Percentiles rank a stretch among this genome's conserved stretches.
Conservation (phyloP, 2,329 filamentous ascomycete species). For the Neocatenulostroma microsporum region DNA sequence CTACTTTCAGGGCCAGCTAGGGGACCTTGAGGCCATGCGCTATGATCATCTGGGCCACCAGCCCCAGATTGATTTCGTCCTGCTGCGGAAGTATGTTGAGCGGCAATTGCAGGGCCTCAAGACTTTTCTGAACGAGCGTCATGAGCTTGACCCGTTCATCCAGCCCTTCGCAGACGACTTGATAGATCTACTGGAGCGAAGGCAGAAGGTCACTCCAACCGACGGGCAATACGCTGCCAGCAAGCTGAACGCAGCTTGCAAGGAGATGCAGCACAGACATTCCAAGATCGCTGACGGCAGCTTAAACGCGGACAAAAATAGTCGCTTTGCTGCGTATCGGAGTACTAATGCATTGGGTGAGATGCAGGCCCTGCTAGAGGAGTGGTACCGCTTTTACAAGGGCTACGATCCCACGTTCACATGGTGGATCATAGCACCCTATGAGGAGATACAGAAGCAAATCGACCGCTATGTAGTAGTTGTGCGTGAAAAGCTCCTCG, state of each 20-base stretch:
- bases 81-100: background rate
- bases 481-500: constrained; percentile 40
- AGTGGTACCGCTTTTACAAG: constrained; percentile 46
- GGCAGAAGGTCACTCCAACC: constrained; percentile 40
- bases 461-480: constrained; percentile 32
- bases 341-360: constrained; percentile 38
- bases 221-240: constrained; percentile 39
- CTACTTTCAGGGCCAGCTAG: background rate
- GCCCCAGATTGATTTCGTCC: background rate
- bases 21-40: background rate
- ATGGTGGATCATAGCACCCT: constrained; percentile 49
- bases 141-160: constrained; percentile 20
- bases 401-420: constrained; percentile 51
- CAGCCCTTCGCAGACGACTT: constrained; percentile 40
- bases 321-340: constrained; percentile 40
- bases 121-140: background rate
- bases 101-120: constrained; percentile 1
- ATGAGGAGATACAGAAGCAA: constrained; percentile 32
- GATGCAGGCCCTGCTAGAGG: constrained; percentile 37
- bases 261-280: constrained; percentile 28
- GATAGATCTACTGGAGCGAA: constrained; percentile 41
- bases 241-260: constrained; percentile 32
- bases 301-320: constrained; percentile 22
- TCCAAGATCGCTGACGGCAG: constrained; percentile 31
- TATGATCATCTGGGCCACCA: background rate